phyloP scores from a whole-genome alignment of 2,329 filamentous ascomycete species.

The Fusarium pseudoanthophilum region DNA sequence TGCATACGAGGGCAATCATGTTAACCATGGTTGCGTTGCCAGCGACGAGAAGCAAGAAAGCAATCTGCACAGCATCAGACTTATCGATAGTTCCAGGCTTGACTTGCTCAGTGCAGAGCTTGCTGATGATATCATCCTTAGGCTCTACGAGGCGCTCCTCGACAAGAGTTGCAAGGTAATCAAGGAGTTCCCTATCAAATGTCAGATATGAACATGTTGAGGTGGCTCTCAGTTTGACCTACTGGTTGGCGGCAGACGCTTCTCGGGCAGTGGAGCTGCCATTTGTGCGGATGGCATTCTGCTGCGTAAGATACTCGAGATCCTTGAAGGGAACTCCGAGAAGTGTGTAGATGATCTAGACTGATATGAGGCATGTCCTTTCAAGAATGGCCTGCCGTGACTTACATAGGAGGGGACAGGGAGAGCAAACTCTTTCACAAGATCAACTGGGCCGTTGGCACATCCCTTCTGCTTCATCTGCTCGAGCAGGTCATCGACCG shows the following conservation, averaged over 20 bases:
- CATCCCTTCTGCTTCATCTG: conserved; percentile 51
- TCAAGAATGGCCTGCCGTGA: background rate
- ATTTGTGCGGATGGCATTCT: conserved; percentile 59
- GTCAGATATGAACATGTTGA: background rate
- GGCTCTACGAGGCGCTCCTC: conserved; percentile 53
- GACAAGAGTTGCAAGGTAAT: conserved; percentile 57
- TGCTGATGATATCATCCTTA: conserved; percentile 59
- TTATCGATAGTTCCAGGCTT: conserved; percentile 53
- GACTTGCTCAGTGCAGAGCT: conserved; percentile 55
- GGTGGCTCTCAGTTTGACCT: background rate
- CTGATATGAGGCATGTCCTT: rapidly evolving
- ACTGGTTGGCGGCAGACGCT: conserved; percentile 58
- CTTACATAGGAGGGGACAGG: conserved; percentile 59
- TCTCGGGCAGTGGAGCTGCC: conserved; percentile 59
- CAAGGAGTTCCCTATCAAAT: conserved; percentile 51
- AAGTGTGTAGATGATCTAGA: conserved; percentile 60
- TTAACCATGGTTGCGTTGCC: conserved; percentile 64
- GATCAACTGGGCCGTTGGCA: conserved; percentile 52
- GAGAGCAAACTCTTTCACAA: conserved; percentile 59
- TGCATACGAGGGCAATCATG: conserved; percentile 58
- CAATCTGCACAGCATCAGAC: conserved; percentile 58
- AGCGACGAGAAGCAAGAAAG: conserved; percentile 61
- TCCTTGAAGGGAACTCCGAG: conserved; percentile 60
- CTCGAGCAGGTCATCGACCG: conserved; percentile 56
- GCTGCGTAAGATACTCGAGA: conserved; percentile 57